A percentile compares a stretch with the other conserved stretches of the same genome.
phyloP scores from a whole-genome alignment of 495 filamentous ascomycete species.

The Penicillium samsonianum region DNA sequence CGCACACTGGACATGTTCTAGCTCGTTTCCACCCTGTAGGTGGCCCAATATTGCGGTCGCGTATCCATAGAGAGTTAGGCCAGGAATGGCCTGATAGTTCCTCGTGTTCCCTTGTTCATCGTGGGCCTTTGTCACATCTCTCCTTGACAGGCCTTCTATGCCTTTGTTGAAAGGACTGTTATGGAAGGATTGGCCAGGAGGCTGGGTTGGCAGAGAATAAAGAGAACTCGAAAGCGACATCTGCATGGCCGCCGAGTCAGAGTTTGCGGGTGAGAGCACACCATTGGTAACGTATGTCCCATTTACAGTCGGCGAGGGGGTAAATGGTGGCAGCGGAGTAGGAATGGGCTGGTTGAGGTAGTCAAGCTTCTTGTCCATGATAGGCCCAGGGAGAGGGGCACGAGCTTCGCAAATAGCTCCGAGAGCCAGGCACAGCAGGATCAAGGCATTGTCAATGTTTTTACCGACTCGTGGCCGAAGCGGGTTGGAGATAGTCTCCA shows the following conservation, averaged over 20 bases:
- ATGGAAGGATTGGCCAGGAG: slow-evolving; percentile 23
- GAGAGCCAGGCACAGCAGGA: slow-evolving; percentile 80
- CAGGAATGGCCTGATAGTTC: slow-evolving; percentile 88
- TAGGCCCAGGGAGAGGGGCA: slow-evolving; percentile 58
- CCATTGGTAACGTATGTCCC: slow-evolving; percentile 17
- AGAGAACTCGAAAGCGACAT: slow-evolving; percentile 21
- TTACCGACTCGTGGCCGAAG: slow-evolving; percentile 31
- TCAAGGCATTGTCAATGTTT: slow-evolving; percentile 66
- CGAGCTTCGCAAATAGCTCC: slow-evolving; percentile 77
- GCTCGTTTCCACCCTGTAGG: slow-evolving; percentile 71
- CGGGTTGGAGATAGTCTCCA: slow-evolving; percentile 10
- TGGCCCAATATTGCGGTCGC: slow-evolving; percentile 86
- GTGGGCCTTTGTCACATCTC: slow-evolving; percentile 12
- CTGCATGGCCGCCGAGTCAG: slow-evolving; percentile 26
- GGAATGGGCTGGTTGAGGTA: slow-evolving; percentile 35
- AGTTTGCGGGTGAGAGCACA: slow-evolving; percentile 32
- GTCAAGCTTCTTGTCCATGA: slow-evolving; percentile 30
- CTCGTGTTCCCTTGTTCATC: slow-evolving; percentile 33
- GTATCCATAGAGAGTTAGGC: slow-evolving; percentile 82
- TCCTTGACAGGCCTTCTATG: slow-evolving; percentile 13
- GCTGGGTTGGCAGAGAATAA: slow-evolving; percentile 22
- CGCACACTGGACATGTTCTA: slow-evolving; percentile 81
- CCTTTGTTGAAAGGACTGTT: slow-evolving; percentile 18
- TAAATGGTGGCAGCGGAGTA: slow-evolving; percentile 17
- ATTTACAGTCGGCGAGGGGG: not conserved